Percentiles rank a stretch among this genome's conserved stretches.
Conservation (phyloP, 768 basidiomycete genomes). For the Tylopilus plumbeoviolaceoides region DNA sequence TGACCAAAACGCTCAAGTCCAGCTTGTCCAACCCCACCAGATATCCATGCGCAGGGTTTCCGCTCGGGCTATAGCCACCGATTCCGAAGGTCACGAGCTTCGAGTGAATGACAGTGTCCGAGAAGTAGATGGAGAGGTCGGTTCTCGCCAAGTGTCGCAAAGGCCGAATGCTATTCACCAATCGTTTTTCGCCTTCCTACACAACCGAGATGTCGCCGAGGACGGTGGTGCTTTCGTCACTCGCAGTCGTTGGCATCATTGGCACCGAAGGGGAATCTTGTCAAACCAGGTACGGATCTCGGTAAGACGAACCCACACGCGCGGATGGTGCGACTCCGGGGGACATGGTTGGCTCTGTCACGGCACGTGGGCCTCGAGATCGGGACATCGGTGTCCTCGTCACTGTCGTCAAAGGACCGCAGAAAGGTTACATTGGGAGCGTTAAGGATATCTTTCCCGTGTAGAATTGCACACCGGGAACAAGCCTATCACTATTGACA, state of each 20-base stretch:
- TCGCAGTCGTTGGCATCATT: slow-evolving; percentile 78
- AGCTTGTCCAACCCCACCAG: slow-evolving; percentile 88
- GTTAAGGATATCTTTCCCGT: slow-evolving; percentile 87
- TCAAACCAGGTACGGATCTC: slow-evolving; percentile 68
- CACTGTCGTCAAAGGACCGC: slow-evolving; percentile 77
- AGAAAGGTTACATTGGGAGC: slow-evolving; percentile 86
- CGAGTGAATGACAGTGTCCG: slow-evolving; percentile 88
- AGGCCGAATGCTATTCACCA: slow-evolving; percentile 92
- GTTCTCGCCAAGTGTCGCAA: slow-evolving; percentile 41
- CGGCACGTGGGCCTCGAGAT: slow-evolving; percentile 78
- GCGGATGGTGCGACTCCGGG: slow-evolving; percentile 53
- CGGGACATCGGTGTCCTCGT: slow-evolving; percentile 78
- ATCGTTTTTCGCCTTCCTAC: slow-evolving; percentile 89
- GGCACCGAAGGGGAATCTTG: slow-evolving; percentile 77
- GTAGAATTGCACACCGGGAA: slow-evolving; percentile 91
- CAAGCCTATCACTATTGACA: slow-evolving; percentile 83
- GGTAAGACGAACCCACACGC: slow-evolving; percentile 88
- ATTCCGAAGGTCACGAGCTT: slow-evolving; percentile 84
- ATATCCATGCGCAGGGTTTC: slow-evolving; percentile 89
- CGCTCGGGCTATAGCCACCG: slow-evolving; percentile 78
- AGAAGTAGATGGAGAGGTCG: slow-evolving; percentile 84
- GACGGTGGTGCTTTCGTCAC: slow-evolving; percentile 96
- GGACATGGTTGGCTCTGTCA: slow-evolving; percentile 80
- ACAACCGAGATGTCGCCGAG: slow-evolving; percentile 86
- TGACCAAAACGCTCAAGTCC: slow-evolving; percentile 89